Evolutionary conservation across 345 rosid species (phyloP), one percentile per base, ranked within the genome.

Genomic region (Crucihimalaya himalaica): DNA sequence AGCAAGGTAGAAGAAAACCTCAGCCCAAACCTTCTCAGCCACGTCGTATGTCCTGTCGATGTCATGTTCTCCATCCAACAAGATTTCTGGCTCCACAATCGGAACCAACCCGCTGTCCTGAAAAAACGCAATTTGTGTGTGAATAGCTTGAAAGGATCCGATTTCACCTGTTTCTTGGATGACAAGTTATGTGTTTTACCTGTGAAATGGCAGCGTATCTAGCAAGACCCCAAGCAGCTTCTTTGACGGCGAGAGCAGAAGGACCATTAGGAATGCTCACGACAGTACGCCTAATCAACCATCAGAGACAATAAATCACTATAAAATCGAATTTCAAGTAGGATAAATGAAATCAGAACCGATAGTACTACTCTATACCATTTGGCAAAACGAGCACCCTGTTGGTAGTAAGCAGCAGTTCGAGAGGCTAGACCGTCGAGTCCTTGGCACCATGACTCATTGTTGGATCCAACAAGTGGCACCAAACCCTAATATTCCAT

Each of bases 251-350:
- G 59, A 95, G 68, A 61, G 97, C 93, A 67, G 97, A 87, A 46
- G 97, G 97, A 25, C 99, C 99, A 13, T 95, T 91, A 66, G 99
- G 99, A 75, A 95, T 95, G 96, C 99, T 95, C 85, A 92, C 96
- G 23, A 95, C 97, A 0, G 97, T 90, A 77, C 99, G 97, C 99
- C 97, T 95, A 79, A 60, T 66, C 61, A 57, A 63, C 10, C 62
- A 71, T 54, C 31, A 76, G 21, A 71, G 45, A 3, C 27, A 7
- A 77, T n/a, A 45, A 14, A 12, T 64, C 61, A 56, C 27, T 54
- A 23, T 10, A 64, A 63, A 46, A 11, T 39, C 21, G 6, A 50
- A 13, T 4, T 40, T 48, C 8, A 25, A 15, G 3, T 47, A 66
- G 37, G 50, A 64, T n/a, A n/a, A 62, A 71, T 32, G 3, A 39